These are phyloP conservation scores for Paulownia fortunei DNA, from an alignment of 257 asterid species.

Conservation along the genomic window DNA sequence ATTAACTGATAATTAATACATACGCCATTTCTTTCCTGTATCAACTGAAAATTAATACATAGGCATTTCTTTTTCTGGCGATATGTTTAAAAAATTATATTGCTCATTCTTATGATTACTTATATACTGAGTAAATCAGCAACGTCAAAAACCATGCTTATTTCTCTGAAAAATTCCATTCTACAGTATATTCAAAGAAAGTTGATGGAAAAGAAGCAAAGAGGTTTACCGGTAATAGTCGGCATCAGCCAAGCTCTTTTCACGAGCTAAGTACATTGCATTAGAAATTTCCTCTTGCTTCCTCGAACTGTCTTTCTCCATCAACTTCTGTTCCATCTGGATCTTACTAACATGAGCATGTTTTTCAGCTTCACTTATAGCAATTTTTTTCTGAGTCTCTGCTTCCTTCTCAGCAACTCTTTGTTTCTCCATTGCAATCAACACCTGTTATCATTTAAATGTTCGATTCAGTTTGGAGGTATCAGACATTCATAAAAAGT, in stretches of 20 bases:
- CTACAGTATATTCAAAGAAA: background rate
- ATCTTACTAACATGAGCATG: constrained; percentile 90
- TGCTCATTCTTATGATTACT: background rate
- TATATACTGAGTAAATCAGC: background rate
- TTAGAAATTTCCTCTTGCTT: constrained; percentile 93
- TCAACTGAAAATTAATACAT: background rate
- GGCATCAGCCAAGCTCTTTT: constrained; percentile 98
- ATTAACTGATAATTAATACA: background rate
- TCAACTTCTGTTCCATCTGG: constrained; percentile 93
- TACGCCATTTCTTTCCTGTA: background rate
- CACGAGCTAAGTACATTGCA: constrained; percentile 87
- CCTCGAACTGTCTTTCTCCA: constrained; percentile 91
- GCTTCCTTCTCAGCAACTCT: constrained; percentile 98
- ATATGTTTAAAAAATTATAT: background rate
- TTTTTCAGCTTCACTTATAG: constrained; percentile 95
- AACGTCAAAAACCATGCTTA: background rate
- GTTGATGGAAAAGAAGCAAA: constrained; percentile 14
- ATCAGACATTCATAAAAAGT: background rate
- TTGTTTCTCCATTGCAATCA: constrained; percentile 93
- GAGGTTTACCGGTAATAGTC: constrained; percentile 69
- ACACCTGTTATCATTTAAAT: constrained; percentile 53
- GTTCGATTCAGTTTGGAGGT: background rate
- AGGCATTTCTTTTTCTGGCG: background rate
- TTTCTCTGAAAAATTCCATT: background rate
- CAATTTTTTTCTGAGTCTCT: constrained; percentile 90